Conservation (phyloP, 495 filamentous ascomycete genomes). For the Cudoniella acicularis region DNA sequence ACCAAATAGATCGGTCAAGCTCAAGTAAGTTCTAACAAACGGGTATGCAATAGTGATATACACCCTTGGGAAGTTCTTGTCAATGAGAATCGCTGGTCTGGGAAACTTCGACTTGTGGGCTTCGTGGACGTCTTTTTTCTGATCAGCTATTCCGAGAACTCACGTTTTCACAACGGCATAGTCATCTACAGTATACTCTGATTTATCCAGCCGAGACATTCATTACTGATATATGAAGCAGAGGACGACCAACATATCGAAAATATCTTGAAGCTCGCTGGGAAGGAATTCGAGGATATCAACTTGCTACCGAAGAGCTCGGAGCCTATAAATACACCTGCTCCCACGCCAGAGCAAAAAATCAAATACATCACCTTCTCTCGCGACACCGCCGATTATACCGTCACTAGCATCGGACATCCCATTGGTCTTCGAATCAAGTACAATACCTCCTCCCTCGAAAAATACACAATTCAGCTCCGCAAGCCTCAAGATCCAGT, state of each 20-base stretch:
- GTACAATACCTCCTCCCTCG: slow-evolving; percentile 30
- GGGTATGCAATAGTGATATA: slow-evolving; percentile 30
- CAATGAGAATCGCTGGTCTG: slow-evolving; percentile 36
- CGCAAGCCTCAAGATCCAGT: slow-evolving; percentile 28
- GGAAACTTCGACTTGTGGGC: slow-evolving; percentile 37
- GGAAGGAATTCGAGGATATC: slow-evolving; percentile 15
- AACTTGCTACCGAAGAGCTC: background rate
- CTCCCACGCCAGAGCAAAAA: slow-evolving; percentile 3
- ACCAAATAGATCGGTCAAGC: background rate
- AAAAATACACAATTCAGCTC: slow-evolving; percentile 34
- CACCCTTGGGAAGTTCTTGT: slow-evolving; percentile 41
- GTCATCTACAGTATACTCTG: slow-evolving; percentile 35
- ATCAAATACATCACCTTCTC: slow-evolving; percentile 31
- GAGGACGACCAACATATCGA: slow-evolving; percentile 36
- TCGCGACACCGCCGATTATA: slow-evolving; percentile 30
- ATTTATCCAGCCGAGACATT: background rate
- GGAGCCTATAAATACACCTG: background rate
- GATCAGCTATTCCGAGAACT: slow-evolving; percentile 37
- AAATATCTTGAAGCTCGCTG: slow-evolving; percentile 21
- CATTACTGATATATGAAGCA: slow-evolving; percentile 16
- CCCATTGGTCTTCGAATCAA: slow-evolving; percentile 29
- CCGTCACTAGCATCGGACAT: slow-evolving; percentile 34
- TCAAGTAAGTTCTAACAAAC: background rate
- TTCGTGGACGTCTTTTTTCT: slow-evolving; percentile 41
- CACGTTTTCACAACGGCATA: slow-evolving; percentile 37